These are phyloP conservation scores for Ceratobasidium sp. DNA, from an alignment of 1,284 basidiomycete genomes.

Conservation along the genomic window DNA sequence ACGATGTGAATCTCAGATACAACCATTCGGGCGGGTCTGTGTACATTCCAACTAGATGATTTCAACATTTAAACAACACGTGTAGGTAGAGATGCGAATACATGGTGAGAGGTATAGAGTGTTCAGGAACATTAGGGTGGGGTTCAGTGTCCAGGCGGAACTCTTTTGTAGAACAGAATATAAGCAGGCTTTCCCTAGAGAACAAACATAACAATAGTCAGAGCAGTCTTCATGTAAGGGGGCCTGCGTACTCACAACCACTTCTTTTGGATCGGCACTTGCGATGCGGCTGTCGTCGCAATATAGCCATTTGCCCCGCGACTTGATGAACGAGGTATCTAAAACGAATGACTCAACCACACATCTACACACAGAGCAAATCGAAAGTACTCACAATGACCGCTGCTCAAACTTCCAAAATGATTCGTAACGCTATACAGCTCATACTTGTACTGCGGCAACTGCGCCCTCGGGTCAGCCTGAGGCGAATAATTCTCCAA, in stretches of 20 bases:
- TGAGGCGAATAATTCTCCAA: conserved; percentile 56
- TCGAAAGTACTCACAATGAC: conserved; percentile 80
- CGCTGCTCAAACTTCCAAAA: conserved; percentile 87
- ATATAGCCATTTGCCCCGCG: conserved; percentile 82
- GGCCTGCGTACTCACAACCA: conserved; percentile 74
- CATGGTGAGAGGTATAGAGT: conserved; percentile 25
- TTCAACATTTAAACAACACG: conserved; percentile 5
- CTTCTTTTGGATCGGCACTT: conserved; percentile 74
- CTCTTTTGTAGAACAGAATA: conserved; percentile 86
- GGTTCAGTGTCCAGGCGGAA: conserved; percentile 47
- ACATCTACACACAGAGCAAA: neutral
- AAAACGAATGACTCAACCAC: conserved; percentile 16
- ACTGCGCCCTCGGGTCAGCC: conserved; percentile 81
- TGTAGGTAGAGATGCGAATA: conserved; percentile 21
- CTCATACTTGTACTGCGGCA: conserved; percentile 88
- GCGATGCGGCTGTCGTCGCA: conserved; percentile 87
- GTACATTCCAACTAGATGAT: conserved; percentile 29
- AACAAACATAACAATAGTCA: too few species aligned
- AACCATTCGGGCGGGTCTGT: conserved; percentile 23
- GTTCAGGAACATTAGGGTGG: neutral
- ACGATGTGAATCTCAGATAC: conserved; percentile 64
- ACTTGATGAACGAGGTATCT: conserved; percentile 89
- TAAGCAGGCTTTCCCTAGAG: conserved; percentile 84
- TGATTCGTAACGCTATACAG: conserved; percentile 93
- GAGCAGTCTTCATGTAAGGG: conserved; percentile 41